Base-by-base conservation (phyloP, 164 flowering plant species). In the Liquidambar formosana region DNA sequence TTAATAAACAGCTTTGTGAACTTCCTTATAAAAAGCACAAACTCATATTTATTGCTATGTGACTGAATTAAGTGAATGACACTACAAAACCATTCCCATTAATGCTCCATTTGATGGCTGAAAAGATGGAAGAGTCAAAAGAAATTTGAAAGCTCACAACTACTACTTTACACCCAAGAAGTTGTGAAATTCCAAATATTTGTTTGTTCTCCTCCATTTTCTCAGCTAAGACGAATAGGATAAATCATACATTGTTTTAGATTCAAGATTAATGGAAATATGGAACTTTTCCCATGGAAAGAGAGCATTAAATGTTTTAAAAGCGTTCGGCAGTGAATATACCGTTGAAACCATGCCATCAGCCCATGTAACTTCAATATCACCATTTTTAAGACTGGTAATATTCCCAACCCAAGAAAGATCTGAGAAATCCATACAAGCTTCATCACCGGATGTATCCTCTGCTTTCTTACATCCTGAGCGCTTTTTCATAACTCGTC, bases 381-480 rank as follows among this genome's bases (percentile, higher is more conserved):
- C 93, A 65, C 99, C 99, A 89, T 96, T 83, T 75, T 75, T 85
- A 49, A 93, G 92, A 73, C 91, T 87, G 62, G 92, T 92, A 71
- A 96, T 89, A 84, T 91, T 87, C 27, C 99, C 99, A 71, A 90
- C 97, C 98, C 99, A 96, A 47, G 99, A 92, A 44, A 96, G 89
- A 75, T 86, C 88, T 8, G 87, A 73, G 74, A 86, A 84, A 60
- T 76, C 82, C 48, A 43, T 47, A 66, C 43, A 73, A 46, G 69
- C 58, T 45, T 84, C 84, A 61, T 68, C 70, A 4, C 48, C 72
- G 45, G 84, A 78, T 16, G 67, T 44, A 63, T 77, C 76, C 28
- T 78, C 86, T 22, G 26, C 59, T 64, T 75, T 77, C 58, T 70
- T 61, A 47, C 23, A 12, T 57, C 64, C 83, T 10, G 70, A 43